These are phyloP conservation scores for Gossypium bickii DNA, from an alignment of 345 rosid genomes.

Conservation along the genomic window DNA sequence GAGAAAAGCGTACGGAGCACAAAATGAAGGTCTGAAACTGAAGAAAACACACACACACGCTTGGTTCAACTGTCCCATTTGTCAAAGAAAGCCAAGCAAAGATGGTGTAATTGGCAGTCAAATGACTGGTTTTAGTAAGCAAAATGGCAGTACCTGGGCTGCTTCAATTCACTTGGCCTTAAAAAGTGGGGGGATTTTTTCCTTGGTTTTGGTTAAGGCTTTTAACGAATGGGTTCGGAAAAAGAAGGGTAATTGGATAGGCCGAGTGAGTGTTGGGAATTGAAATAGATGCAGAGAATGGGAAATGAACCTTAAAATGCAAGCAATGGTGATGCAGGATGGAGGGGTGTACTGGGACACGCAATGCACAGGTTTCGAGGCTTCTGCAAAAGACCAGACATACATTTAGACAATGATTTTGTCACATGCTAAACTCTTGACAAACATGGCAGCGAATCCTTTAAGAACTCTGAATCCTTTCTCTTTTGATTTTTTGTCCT, in stretches of 20 bases:
- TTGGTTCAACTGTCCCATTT: background rate
- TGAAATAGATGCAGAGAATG: background rate
- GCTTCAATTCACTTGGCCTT: background rate
- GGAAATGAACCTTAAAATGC: conserved; percentile 25
- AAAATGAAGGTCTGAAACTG: background rate
- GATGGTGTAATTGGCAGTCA: background rate
- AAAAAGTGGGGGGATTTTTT: background rate
- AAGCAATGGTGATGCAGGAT: conserved; percentile 19
- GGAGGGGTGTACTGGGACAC: conserved; percentile 9
- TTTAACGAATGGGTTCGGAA: background rate
- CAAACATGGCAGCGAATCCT: background rate
- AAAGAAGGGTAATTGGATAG: background rate
- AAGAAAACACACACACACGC: conserved; percentile 4
- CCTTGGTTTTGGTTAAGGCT: background rate
- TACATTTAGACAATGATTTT: conserved; percentile 9
- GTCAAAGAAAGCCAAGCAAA: background rate
- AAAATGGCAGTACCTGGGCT: background rate
- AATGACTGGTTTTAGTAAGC: background rate
- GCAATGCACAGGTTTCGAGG: conserved; percentile 23
- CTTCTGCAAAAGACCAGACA: background rate
- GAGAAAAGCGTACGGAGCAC: background rate
- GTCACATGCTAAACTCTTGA: background rate
- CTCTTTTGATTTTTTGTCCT: background rate
- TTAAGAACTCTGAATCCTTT: background rate
- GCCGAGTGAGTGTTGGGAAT: background rate